phyloP scores from a whole-genome alignment of 306 rosid species.

The Leucaena leucocephala region DNA sequence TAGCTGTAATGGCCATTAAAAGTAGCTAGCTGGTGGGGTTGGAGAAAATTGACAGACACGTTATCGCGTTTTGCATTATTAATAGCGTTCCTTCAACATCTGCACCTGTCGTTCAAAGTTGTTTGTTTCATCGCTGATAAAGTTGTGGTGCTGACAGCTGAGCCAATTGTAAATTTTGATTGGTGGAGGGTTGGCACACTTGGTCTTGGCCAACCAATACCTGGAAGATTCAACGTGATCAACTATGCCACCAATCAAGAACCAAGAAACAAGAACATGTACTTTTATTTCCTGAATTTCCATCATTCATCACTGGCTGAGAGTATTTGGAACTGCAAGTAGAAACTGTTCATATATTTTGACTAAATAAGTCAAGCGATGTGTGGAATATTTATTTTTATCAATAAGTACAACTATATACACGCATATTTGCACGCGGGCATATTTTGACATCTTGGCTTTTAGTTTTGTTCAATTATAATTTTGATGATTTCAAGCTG shows the following conservation, averaged over 20 bases:
- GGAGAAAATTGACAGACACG: background rate
- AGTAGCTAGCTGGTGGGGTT: background rate
- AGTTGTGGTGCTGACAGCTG: no score
- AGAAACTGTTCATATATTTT: background rate
- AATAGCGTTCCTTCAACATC: conserved; percentile 10
- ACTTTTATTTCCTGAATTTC: background rate
- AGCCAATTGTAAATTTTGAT: background rate
- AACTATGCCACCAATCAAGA: no score
- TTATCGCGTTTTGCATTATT: conserved; percentile 12
- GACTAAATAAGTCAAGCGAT: background rate
- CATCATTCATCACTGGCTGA: background rate
- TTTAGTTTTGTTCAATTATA: no score
- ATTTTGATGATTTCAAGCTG: no score
- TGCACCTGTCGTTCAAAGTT: background rate
- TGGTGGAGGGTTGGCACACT: background rate
- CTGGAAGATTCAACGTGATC: no score
- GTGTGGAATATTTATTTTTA: background rate
- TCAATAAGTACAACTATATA: no score
- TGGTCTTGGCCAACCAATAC: background rate
- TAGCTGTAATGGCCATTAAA: conserved; percentile 33
- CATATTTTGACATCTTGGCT: no score
- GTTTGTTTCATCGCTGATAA: no score
- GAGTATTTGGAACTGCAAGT: background rate
- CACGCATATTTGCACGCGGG: no score
- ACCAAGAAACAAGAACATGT: no score